Base-by-base conservation (phyloP, 2,329 filamentous ascomycete species). In the Pestalotiopsis sp. region DNA sequence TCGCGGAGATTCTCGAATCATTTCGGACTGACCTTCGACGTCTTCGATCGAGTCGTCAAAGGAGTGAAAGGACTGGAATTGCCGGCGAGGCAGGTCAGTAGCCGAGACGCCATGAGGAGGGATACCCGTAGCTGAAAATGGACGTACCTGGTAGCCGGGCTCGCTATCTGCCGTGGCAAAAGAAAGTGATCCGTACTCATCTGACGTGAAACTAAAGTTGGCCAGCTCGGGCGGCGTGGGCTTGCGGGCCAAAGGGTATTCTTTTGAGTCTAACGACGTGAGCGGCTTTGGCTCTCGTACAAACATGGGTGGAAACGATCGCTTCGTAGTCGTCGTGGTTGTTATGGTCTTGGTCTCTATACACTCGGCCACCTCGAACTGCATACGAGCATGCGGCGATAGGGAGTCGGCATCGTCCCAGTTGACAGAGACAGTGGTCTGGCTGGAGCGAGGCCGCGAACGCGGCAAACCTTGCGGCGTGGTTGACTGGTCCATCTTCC, bases 301-400 rank as follows among this genome's bases (percentile, higher is more conserved):
- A 68, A 93, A 85, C 68, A 98, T 85, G n/a, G 94, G 94, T 61
- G 95, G 95, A 73, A 96, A 97, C 80, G 81, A 93, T 86, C 79
- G 91, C 72, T 94, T 93, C 1, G 95, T 97, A 0, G 94, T 97
- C 0, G 94, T 98, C 0, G 95, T 98, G 0, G 95, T 98, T 1
- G 95, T 97, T 71, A 97, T 90, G 12, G 88, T 91, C 78, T 89
- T 91, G 17, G 89, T 91, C 80, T 91, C 89, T 75, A 91, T 87
- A 73, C 88, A 91, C 75, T 91, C 88, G 70, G 87, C 87, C 61
- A 91, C 82, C 71, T 88, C 86, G 72, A 91, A 86, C 74, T 88
- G 86, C 66, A 84, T 76, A 41, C 78, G 77, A 7, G 80, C 73
- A 81, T 84, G 72, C 74, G 82, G 69, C 75, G 79, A 72, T 73